Evolutionary conservation across 805 yeast species (phyloP), one percentile per base, ranked within the genome.

Genomic region (Yarrowia sp.): DNA sequence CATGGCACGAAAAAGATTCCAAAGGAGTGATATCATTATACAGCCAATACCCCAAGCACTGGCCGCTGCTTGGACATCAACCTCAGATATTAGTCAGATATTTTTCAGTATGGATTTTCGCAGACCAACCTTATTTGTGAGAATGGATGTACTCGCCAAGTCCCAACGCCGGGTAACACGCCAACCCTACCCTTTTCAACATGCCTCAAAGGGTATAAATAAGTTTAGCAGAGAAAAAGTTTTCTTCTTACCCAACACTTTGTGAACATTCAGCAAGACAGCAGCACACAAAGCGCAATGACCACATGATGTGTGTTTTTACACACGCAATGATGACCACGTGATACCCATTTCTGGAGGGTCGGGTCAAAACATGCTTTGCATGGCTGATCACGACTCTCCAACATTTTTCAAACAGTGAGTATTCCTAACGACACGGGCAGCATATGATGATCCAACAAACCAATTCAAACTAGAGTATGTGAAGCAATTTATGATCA

Each of bases 381-480:
- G 2, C 50, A 31, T n/a, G 36, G 17, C 28, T 22, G 3, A 28
- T 10, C 1, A n/a, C 18, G n/a, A 14, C 18, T 15, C 13, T n/a
- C 22, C 41, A 31, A 11, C 17, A 11, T 31, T 13, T 13, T 10
- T 8, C 17, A 4, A 48, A 48, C 55, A 48, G 55, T 48, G 60
- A 51, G 60, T 51, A 39, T n/a, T 3, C 9, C 35, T 13, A 22
- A 38, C 44, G 14, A 8, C 15, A 8, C 1, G 41, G 55, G 8
- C 41, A 48, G 55, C 55, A 48, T 55, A 36, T 55, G 61, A 55
- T 55, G 61, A 55, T 55, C 61, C 61, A 55, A 58, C 51, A 58
- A 43, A 58, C 65, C 55, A 61, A 61, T 75, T 22, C 87, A 84
- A 84, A 84, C 88, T 84, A 84, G 88, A 84, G 88, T 84, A 79